These are phyloP conservation scores for Marchantia polymorpha DNA, from an alignment of 225 moss, liverwort and hornwort genomes.

Conservation along the genomic window DNA sequence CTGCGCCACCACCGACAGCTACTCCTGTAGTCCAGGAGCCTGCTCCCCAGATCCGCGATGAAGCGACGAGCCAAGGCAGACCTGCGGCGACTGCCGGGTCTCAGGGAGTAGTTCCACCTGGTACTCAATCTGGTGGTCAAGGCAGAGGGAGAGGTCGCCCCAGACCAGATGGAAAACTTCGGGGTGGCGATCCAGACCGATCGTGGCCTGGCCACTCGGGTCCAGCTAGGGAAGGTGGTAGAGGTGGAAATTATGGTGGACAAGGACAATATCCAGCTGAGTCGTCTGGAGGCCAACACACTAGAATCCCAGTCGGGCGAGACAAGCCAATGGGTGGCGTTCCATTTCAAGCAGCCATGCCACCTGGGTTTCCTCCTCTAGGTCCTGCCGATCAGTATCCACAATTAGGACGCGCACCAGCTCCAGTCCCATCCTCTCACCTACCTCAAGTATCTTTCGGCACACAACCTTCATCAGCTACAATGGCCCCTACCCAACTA, in stretches of 20 bases:
- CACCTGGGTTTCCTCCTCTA: slow-evolving; percentile 9
- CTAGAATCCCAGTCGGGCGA: not conserved
- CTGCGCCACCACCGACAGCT: slow-evolving; percentile 24
- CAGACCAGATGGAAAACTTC: slow-evolving; percentile 36
- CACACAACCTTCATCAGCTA: not conserved
- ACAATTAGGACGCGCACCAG: slow-evolving; percentile 13
- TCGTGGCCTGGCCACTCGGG: not conserved
- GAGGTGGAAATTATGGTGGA: not conserved
- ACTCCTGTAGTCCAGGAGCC: not conserved
- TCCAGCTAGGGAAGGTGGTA: not conserved
- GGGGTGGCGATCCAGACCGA: slow-evolving; percentile 32
- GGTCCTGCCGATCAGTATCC: slow-evolving; percentile 27
- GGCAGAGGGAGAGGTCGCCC: slow-evolving; percentile 55
- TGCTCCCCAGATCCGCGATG: slow-evolving; percentile 19
- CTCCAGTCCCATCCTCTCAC: not conserved
- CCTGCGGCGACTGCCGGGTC: slow-evolving; percentile 9
- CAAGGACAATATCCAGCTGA: not conserved
- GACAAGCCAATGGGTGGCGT: not conserved
- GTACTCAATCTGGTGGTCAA: slow-evolving; percentile 46
- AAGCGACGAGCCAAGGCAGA: slow-evolving; percentile 21
- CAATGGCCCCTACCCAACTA: not conserved
- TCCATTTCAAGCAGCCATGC: not conserved
- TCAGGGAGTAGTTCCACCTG: slow-evolving; percentile 20
- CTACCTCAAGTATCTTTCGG: not conserved
- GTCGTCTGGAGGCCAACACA: not conserved